Evolutionary conservation across 768 basidiomycete genomes (phyloP).

Genomic region (Trametes cubensis): DNA sequence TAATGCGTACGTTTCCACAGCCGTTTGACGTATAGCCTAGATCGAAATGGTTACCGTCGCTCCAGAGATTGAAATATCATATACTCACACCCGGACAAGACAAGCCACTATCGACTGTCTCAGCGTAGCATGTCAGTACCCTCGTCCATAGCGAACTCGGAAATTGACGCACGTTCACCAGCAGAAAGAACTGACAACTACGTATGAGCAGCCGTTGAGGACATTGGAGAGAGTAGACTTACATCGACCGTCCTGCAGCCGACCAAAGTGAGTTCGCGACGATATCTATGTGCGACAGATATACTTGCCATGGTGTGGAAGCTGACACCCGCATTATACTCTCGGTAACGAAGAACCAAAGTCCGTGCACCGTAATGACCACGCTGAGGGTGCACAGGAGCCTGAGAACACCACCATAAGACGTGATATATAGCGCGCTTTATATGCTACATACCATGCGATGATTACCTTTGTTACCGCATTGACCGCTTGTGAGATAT

Average conservation of each 20-base stretch:
- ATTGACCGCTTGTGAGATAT: no score
- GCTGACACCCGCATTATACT: not conserved
- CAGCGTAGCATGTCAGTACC: not conserved
- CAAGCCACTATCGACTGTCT: not conserved
- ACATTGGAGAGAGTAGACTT: not conserved
- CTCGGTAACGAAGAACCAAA: conserved; percentile 2
- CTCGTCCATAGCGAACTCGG: no score
- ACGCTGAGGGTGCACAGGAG: not conserved
- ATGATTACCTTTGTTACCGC: not conserved
- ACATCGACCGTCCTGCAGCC: not conserved
- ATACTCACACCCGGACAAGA: not conserved
- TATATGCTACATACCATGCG: not conserved
- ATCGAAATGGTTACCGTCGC: not conserved
- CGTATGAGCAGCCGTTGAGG: not conserved
- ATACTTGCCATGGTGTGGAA: not conserved
- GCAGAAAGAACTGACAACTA: not conserved
- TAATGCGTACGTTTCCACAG: conserved; percentile 1
- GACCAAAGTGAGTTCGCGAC: not conserved
- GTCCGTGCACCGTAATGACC: not conserved
- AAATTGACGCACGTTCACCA: not conserved
- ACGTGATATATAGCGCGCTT: not conserved
- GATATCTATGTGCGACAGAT: not conserved
- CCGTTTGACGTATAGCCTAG: conserved; percentile 3
- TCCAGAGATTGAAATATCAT: not conserved
- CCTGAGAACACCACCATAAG: not conserved